Conservation (phyloP, 176 grass and related monocot genomes). For the Thinopyrum elongatum region DNA sequence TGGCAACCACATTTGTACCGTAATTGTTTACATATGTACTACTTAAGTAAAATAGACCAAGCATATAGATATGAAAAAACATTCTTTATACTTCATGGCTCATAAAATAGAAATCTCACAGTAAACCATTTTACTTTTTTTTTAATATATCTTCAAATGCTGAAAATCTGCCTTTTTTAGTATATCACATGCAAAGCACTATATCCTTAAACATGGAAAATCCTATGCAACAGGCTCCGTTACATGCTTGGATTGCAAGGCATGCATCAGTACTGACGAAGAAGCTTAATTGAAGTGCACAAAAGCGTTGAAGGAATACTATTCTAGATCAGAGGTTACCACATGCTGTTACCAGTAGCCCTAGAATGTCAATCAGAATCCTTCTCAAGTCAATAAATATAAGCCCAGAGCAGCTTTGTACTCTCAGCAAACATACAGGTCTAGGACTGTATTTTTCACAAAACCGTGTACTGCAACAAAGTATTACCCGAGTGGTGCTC, state of each 20-base stretch:
- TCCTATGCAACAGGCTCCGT: neutral
- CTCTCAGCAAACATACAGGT: slow-evolving; percentile 6
- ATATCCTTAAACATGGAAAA: neutral
- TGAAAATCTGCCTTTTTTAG: neutral
- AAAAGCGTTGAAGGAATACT: slow-evolving; percentile 27
- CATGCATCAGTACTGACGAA: neutral
- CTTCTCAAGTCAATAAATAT: slow-evolving; percentile 37
- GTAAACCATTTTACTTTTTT: neutral
- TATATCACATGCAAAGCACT: slow-evolving; percentile 8
- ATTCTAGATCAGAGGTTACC: slow-evolving; percentile 19
- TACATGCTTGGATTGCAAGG: slow-evolving; percentile 16
- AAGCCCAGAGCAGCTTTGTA: slow-evolving; percentile 16
- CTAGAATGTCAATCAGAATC: slow-evolving; percentile 48
- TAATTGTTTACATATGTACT: neutral
- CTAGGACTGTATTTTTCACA: slow-evolving; percentile 19
- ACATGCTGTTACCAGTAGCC: slow-evolving; percentile 15
- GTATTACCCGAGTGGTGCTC: neutral
- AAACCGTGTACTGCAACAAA: slow-evolving; percentile 6
- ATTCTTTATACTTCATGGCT: neutral
- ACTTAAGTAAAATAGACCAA: neutral
- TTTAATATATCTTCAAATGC: neutral
- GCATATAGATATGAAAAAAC: neutral
- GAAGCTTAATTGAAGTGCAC: slow-evolving; percentile 14
- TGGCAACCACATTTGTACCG: neutral
- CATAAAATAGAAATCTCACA: neutral